Conservation (phyloP, 768 basidiomycete species). For the Clavulina sp. region DNA sequence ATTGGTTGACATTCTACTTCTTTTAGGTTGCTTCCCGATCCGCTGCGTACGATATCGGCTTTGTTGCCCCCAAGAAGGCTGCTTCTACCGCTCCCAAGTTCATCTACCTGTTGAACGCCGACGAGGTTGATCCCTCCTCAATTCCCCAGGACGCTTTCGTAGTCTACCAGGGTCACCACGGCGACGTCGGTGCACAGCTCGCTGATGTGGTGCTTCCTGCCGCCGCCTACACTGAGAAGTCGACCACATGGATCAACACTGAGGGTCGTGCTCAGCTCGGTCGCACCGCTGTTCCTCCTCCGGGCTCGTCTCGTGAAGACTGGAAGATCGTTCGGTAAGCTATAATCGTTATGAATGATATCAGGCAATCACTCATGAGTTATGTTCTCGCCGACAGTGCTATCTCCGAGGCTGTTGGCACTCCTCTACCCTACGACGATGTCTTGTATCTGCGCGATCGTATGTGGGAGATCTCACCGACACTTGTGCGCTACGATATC, state of each 20-base stretch:
- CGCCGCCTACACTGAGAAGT: constrained; percentile 86
- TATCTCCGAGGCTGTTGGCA: constrained; percentile 70
- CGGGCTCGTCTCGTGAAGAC: constrained; percentile 90
- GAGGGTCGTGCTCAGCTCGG: constrained; percentile 88
- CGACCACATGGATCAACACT: constrained; percentile 88
- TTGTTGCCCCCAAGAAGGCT: constrained; percentile 69
- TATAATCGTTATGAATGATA: not conserved
- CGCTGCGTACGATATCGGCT: constrained; percentile 90
- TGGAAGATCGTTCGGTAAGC: constrained; percentile 88
- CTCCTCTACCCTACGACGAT: constrained; percentile 78
- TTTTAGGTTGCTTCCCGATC: constrained; percentile 72
- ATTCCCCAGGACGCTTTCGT: constrained; percentile 90
- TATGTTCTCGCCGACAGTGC: constrained; percentile 57
- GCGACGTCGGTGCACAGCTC: constrained; percentile 87
- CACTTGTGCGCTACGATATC: constrained; percentile 69
- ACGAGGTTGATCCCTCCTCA: constrained; percentile 73
- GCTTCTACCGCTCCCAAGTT: constrained; percentile 73
- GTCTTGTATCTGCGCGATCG: constrained; percentile 69
- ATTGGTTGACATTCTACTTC: constrained; percentile 1
- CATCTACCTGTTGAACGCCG: constrained; percentile 90
- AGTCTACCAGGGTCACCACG: constrained; percentile 98
- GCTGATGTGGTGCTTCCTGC: constrained; percentile 94
- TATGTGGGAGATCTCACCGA: constrained; percentile 92
- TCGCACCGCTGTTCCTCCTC: constrained; percentile 78
- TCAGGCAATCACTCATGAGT: not conserved